Base-by-base conservation (phyloP, 257 asterid genomes). In the Solanum paucissectum region DNA sequence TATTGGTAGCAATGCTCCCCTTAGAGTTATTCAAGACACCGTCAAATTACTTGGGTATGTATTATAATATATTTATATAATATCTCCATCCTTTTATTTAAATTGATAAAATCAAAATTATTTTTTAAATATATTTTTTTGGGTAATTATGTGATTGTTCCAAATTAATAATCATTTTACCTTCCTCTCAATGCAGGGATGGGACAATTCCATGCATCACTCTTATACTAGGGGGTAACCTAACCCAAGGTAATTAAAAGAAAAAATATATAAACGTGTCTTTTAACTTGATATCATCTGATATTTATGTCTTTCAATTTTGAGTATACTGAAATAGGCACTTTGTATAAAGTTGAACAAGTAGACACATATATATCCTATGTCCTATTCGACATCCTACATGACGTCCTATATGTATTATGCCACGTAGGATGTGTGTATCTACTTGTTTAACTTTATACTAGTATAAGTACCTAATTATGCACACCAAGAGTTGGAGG, bases 141-240 rank as follows among this genome's bases (percentile, higher is more conserved):
- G 36, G 27, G 44, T 14, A 21, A 71, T 71, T 32, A 34, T 72
- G 1, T 34, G 79, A 72, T 21, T 21, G n/a, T 16, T 16, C 23
- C 1, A 58, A 58, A 58, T 58, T 58, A 58, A 21, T 20, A 21
- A 27, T 58, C 66, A 21, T 21, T 58, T 0, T n/a, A 64, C 0
- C 23, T 76, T 76, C 83, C 12, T 12, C 23, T 40, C 23, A 55
- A 58, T 89, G 87, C 69, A 95, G 99, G 89, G 94, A 91, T 84
- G 98, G 95, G 62, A 94, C 99, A 36, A 93, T 95, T 87, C 98
- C 99, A 37, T 92, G 97, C 91, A 93, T 94, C 91, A 96, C 94
- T 40, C 94, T 96, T 29, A 95, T 95, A 91, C 92, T 96, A 29
- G 99, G 99, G 12, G 99, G 98, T 73, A 96, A 95, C 92, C 94